Conservation (phyloP, 2,329 filamentous ascomycete genomes). For the Fusarium sp. region DNA sequence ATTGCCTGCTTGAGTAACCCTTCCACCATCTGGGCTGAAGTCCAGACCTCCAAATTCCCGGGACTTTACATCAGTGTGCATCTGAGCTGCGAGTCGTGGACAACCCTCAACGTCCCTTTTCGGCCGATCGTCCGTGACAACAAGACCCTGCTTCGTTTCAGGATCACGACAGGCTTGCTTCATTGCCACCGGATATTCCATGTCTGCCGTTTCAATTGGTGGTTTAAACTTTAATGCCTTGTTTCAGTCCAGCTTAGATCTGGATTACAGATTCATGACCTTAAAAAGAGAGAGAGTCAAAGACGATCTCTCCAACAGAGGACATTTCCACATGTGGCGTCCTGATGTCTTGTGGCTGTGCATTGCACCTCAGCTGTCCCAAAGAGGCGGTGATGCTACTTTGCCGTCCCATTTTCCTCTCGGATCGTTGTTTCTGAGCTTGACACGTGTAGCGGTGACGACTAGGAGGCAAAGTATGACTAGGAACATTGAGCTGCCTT, state of each 20-base stretch:
- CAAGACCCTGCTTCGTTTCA: conserved; percentile 30
- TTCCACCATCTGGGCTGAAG: conserved; percentile 15
- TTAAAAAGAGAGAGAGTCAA: neutral
- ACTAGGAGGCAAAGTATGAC: conserved; percentile 10
- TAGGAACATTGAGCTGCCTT: neutral
- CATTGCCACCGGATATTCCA: conserved; percentile 12
- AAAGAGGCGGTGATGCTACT: conserved; percentile 9
- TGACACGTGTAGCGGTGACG: conserved; percentile 29
- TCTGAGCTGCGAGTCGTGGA: conserved; percentile 4
- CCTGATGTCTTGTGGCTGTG: conserved; percentile 23
- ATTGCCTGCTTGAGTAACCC: conserved; percentile 15
- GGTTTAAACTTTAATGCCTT: conserved; percentile 22
- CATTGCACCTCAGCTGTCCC: neutral
- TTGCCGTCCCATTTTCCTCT: neutral
- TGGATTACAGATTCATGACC: neutral
- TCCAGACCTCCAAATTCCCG: conserved; percentile 12
- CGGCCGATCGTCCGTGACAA: conserved; percentile 16
- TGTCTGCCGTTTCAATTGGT: conserved; percentile 7
- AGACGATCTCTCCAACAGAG: conserved; percentile 4
- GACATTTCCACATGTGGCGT: conserved; percentile 28
- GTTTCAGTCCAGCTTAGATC: conserved; percentile 27
- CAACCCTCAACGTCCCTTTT: conserved; percentile 11
- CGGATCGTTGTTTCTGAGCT: conserved; percentile 11
- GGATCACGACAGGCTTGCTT: conserved; percentile 23
- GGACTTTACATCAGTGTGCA: conserved; percentile 30